Evolutionary conservation across 2,329 filamentous ascomycete species (phyloP).

Genomic region (Pyricularia grisea): DNA sequence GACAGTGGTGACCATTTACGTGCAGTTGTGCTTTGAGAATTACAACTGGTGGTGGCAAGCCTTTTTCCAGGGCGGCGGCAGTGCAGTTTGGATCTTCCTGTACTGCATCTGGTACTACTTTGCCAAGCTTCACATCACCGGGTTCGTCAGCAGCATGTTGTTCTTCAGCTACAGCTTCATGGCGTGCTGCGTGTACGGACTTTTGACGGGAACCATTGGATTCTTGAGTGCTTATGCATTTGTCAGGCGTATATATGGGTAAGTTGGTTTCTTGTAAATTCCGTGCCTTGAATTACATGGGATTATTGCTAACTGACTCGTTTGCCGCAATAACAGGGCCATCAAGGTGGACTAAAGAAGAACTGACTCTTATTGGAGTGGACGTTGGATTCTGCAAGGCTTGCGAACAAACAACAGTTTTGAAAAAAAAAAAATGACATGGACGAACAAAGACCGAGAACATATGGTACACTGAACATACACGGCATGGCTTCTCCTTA

Average conservation of each 20-base stretch:
- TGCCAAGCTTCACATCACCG: conserved; percentile 69
- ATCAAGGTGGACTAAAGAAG: conserved; percentile 38
- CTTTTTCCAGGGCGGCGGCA: conserved; percentile 69
- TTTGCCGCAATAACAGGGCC: conserved; percentile 23
- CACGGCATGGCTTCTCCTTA: background rate
- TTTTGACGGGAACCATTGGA: conserved; percentile 75
- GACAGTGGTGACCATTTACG: conserved; percentile 73
- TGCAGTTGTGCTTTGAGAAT: conserved; percentile 76
- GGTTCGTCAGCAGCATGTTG: conserved; percentile 68
- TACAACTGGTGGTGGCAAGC: conserved; percentile 92
- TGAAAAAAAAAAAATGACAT: background rate
- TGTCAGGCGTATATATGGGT: conserved; percentile 75
- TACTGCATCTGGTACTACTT: conserved; percentile 83
- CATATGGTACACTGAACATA: background rate
- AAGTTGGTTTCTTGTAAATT: conserved; percentile 23
- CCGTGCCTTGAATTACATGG: background rate
- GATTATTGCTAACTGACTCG: background rate
- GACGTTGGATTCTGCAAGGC: background rate
- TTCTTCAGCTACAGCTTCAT: conserved; percentile 83
- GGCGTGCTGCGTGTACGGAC: conserved; percentile 70
- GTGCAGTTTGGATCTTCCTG: conserved; percentile 69
- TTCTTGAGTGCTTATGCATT: conserved; percentile 80
- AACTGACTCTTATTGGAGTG: background rate
- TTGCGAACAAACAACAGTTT: background rate
- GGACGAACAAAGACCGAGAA: background rate